Conservation (phyloP, 2,329 filamentous ascomycete genomes). For the Talaromyces sp. region DNA sequence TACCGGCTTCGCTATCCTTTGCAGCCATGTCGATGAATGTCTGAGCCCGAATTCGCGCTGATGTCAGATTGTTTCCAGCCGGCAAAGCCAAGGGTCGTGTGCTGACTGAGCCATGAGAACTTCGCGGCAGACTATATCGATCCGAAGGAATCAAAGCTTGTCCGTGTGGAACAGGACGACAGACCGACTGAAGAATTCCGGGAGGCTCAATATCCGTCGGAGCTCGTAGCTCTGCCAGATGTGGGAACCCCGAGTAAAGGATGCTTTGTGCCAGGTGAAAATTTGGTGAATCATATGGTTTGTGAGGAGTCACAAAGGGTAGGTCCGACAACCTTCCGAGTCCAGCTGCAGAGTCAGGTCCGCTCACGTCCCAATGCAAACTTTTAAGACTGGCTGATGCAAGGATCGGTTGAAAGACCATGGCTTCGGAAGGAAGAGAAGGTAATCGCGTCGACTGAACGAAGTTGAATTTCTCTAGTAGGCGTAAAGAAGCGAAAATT, state of each 20-base stretch:
- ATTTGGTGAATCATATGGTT: conserved; percentile 37
- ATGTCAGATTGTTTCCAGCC: conserved; percentile 43
- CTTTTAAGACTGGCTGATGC: conserved; percentile 49
- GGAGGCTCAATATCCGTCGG: conserved; percentile 45
- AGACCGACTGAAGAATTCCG: conserved; percentile 44
- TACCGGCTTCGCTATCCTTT: conserved; percentile 40
- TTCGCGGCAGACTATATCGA: conserved; percentile 40
- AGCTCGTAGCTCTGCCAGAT: conserved; percentile 39
- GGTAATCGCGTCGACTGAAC: conserved; percentile 51
- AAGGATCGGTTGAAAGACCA: conserved; percentile 48
- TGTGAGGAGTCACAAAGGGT: conserved; percentile 35
- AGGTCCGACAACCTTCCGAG: conserved; percentile 37
- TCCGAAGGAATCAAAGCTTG: conserved; percentile 41
- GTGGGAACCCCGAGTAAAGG: conserved; percentile 41
- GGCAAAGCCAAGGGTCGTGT: conserved; percentile 41
- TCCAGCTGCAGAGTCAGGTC: conserved; percentile 36
- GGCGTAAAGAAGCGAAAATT: conserved; percentile 47
- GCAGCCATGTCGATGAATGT: conserved; percentile 44
- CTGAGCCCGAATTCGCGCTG: conserved; percentile 45
- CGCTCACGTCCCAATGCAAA: conserved; percentile 56
- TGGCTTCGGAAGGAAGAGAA: conserved; percentile 40
- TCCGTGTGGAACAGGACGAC: conserved; percentile 38
- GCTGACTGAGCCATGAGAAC: conserved; percentile 42
- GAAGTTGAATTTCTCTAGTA: conserved; percentile 51
- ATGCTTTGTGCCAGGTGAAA: conserved; percentile 46